These are phyloP conservation scores for Perkinsus marinus DNA, from an alignment of 169 alveolate species.

Conservation along the genomic window DNA sequence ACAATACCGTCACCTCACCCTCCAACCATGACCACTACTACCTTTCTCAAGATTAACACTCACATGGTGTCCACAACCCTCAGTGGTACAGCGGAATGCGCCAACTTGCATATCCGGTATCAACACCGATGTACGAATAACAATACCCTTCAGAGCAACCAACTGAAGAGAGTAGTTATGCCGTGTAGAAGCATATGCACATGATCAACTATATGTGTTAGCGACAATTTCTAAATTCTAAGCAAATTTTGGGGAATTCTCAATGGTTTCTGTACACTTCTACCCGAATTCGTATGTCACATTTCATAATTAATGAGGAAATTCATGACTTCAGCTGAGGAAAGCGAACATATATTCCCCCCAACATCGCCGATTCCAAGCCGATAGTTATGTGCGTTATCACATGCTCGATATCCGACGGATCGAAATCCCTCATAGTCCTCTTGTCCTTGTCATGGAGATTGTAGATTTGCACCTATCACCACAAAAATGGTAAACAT, in stretches of 20 bases:
- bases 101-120: conserved; percentile 95
- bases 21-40: not conserved
- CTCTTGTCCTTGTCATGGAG: conserved; percentile 29
- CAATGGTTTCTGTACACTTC: too few species aligned
- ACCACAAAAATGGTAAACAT: not conserved
- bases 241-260: too few species aligned
- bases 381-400: not conserved
- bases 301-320: too few species aligned
- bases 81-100: conserved; percentile 70
- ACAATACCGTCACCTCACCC: not conserved
- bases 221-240: too few species aligned
- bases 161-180: conserved; percentile 7
- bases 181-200: not conserved
- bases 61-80: not conserved
- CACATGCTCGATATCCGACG: conserved; percentile 59
- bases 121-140: conserved; percentile 80
- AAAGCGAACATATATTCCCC: too few species aligned
- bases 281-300: too few species aligned
- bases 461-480: conserved; percentile 31
- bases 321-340: too few species aligned
- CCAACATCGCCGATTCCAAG: too few species aligned
- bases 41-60: not conserved
- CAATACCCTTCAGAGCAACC: conserved; percentile 82
- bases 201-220: too few species aligned
- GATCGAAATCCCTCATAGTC: conserved; percentile 59